Conservation (phyloP, 1,284 basidiomycete genomes). For the Microstroma glucosiphilum region DNA sequence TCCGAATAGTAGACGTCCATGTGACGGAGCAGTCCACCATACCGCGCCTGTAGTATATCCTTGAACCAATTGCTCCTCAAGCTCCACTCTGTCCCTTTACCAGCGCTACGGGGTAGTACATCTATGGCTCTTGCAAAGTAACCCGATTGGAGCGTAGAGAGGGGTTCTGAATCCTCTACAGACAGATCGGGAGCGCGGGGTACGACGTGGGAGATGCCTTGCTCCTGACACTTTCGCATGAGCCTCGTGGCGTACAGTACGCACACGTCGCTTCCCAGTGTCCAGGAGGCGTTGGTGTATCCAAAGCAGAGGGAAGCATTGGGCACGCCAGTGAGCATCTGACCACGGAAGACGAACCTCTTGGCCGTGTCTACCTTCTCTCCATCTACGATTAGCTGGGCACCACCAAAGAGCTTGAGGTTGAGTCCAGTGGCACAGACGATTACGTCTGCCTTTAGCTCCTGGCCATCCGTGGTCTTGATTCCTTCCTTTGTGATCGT, state of each 20-base stretch:
- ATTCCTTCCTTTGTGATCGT: constrained; percentile 37
- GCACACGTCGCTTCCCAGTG: constrained; percentile 32
- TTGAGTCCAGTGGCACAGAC: constrained; percentile 49
- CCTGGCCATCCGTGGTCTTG: constrained; percentile 36
- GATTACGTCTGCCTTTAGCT: constrained; percentile 46
- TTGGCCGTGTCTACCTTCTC: constrained; percentile 22
- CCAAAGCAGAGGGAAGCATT: constrained; percentile 41
- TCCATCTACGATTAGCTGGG: constrained; percentile 36
- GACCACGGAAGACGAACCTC: constrained; percentile 40
- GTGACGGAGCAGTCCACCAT: background rate
- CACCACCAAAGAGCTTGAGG: constrained; percentile 38
- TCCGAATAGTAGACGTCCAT: constrained; percentile 1
- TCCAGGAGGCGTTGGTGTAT: constrained; percentile 49
- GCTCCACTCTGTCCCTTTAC: background rate
- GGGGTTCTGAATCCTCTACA: background rate
- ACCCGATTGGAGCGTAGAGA: background rate
- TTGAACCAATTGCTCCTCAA: constrained; percentile 5
- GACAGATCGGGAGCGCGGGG: constrained; percentile 14
- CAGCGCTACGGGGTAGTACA: constrained; percentile 3
- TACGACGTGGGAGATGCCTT: constrained; percentile 21
- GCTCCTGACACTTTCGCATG: constrained; percentile 34
- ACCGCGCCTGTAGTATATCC: constrained; percentile 4
- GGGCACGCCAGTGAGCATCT: constrained; percentile 47
- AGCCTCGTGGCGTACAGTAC: constrained; percentile 33
- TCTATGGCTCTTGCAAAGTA: background rate